Evolutionary conservation across 1,139 yeast species (phyloP).

Genomic region (Hansenula sp.): DNA sequence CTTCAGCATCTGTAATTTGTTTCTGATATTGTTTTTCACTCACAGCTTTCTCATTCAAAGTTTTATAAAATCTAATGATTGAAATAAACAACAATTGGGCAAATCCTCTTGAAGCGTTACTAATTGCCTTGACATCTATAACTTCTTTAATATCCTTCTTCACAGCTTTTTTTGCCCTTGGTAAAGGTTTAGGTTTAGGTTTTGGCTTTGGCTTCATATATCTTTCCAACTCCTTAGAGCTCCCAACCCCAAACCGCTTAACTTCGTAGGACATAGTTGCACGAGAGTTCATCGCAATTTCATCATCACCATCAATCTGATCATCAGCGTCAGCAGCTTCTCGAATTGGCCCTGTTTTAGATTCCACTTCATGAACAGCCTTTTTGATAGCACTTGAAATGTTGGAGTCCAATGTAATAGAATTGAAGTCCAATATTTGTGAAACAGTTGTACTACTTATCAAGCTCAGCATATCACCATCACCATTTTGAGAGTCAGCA

Average conservation of each 20-base stretch:
- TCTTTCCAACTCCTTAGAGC: not conserved
- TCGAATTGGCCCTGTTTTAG: too few relatives aligned
- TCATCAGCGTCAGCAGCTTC: too few relatives aligned
- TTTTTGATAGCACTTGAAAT: not conserved
- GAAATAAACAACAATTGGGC: not conserved
- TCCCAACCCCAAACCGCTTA: not conserved
- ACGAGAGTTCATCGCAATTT: too few relatives aligned
- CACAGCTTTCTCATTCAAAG: not conserved
- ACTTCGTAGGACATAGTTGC: not conserved
- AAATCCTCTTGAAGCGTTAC: not conserved
- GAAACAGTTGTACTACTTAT: not conserved
- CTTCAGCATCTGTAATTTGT: not conserved
- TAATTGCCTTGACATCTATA: not conserved
- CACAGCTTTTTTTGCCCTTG: too few relatives aligned
- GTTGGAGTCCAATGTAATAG: not conserved
- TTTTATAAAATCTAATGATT: not conserved
- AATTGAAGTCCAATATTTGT: not conserved
- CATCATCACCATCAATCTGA: not conserved
- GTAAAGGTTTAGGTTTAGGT: too few relatives aligned
- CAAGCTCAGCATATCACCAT: not conserved
- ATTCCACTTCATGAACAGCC: too few relatives aligned
- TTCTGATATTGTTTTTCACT: not conserved
- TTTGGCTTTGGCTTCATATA: too few relatives aligned
- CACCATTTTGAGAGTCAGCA: not conserved
- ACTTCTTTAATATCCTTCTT: not conserved